A percentile compares a stretch with the other conserved stretches of the same genome.
phyloP scores from a whole-genome alignment of 345 rosid species.

The Syzygium grande region DNA sequence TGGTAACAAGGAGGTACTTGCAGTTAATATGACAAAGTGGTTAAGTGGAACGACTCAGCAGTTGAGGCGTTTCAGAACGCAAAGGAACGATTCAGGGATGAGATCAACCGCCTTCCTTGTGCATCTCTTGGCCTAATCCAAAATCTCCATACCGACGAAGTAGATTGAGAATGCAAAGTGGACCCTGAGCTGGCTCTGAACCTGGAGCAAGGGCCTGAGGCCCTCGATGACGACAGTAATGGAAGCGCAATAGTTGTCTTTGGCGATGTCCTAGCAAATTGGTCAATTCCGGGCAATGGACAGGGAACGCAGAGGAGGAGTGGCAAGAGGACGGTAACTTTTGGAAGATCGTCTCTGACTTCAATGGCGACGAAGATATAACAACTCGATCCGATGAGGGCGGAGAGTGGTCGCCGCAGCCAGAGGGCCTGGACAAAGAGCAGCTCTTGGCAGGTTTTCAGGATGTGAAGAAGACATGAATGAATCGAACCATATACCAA shows the following conservation, averaged over 20 bases:
- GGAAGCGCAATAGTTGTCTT: not conserved
- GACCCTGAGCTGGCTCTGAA: slow-evolving; percentile 22
- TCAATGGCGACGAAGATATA: not conserved
- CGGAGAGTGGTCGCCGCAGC: too few relatives aligned
- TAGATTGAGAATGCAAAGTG: slow-evolving; percentile 31
- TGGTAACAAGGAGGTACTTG: slow-evolving; percentile 1
- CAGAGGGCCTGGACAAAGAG: too few relatives aligned
- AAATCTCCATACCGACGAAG: slow-evolving; percentile 26
- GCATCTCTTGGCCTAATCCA: slow-evolving; percentile 30
- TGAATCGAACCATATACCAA: too few relatives aligned
- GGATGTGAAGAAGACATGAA: too few relatives aligned
- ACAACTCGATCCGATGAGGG: too few relatives aligned
- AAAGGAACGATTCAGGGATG: slow-evolving; percentile 26
- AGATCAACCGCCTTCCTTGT: slow-evolving; percentile 23
- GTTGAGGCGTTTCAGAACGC: slow-evolving; percentile 34
- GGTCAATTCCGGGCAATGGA: slow-evolving; percentile 1
- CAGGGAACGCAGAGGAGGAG: not conserved
- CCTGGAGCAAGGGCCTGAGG: slow-evolving; percentile 10
- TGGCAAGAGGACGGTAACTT: not conserved
- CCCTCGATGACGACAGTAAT: not conserved
- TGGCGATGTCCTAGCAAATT: not conserved
- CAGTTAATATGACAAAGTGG: not conserved
- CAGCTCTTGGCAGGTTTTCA: too few relatives aligned
- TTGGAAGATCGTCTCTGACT: not conserved
- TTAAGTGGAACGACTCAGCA: slow-evolving; percentile 27